Evolutionary conservation across 108 stramenopile genomes (phyloP).

Genomic region (Discostella stelligeroides): DNA sequence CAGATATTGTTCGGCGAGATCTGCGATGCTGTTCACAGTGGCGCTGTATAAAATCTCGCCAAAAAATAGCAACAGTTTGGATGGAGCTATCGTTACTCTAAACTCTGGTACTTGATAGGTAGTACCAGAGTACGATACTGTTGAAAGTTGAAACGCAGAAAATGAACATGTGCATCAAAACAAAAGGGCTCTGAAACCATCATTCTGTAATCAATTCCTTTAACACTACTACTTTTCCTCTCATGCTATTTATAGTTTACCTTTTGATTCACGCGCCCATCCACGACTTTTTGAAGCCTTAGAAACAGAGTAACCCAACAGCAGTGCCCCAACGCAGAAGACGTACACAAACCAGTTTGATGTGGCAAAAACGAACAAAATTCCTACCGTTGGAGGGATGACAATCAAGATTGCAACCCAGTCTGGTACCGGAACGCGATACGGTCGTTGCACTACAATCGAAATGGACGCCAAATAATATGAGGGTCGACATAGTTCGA

Average conservation of each 20-base stretch:
- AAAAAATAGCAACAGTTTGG: too few relatives aligned
- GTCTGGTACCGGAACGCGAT: conserved; percentile 52
- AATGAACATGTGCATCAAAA: neutral
- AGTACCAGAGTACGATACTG: too few relatives aligned
- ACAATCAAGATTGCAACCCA: conserved; percentile 46
- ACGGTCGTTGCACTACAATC: conserved; percentile 40
- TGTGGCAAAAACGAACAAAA: conserved; percentile 21
- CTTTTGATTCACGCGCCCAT: conserved; percentile 34
- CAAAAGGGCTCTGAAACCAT: too few relatives aligned
- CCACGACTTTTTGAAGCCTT: conserved; percentile 32
- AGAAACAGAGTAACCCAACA: conserved; percentile 15
- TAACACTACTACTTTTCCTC: too few relatives aligned
- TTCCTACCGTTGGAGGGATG: conserved; percentile 40
- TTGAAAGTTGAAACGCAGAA: too few relatives aligned
- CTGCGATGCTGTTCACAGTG: too few relatives aligned
- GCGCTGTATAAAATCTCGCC: too few relatives aligned
- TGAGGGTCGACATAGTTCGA: neutral
- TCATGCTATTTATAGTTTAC: neutral
- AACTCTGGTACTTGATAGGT: too few relatives aligned
- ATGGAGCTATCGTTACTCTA: too few relatives aligned
- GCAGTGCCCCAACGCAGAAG: conserved; percentile 30
- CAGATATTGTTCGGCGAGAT: too few relatives aligned
- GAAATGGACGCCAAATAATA: neutral
- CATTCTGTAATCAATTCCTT: too few relatives aligned
- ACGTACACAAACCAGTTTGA: conserved; percentile 51